phyloP scores from a whole-genome alignment of 805 yeast genomes.

The Teunomyces cretensis region DNA sequence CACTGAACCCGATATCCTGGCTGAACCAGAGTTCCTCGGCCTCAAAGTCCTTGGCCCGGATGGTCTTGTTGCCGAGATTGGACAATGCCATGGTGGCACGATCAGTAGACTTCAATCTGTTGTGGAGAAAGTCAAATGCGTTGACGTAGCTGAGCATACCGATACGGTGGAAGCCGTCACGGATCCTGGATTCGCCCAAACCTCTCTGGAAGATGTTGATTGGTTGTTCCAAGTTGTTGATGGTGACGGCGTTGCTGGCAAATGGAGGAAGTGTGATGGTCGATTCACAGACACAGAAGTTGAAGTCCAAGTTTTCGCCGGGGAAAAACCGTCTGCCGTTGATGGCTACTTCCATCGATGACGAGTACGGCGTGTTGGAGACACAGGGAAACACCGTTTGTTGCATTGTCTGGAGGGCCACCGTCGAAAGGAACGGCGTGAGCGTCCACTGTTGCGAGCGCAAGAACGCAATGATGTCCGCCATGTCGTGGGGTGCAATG shows the following conservation, averaged over 20 bases:
- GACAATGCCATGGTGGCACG: slow-evolving; percentile 17
- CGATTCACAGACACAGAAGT: slow-evolving; percentile 1
- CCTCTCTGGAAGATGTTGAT: not conserved
- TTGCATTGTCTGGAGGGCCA: slow-evolving; percentile 16
- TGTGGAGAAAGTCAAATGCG: not conserved
- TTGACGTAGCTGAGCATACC: slow-evolving; percentile 7
- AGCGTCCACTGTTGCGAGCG: slow-evolving; percentile 15
- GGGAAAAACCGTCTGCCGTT: slow-evolving; percentile 14
- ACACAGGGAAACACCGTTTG: slow-evolving; percentile 13
- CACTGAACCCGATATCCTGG: slow-evolving; percentile 16
- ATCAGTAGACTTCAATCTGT: not conserved
- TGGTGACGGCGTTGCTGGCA: not conserved
- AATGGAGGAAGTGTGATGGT: not conserved
- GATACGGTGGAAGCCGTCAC: not conserved
- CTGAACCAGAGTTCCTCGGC: slow-evolving; percentile 17
- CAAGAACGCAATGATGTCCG: slow-evolving; percentile 12
- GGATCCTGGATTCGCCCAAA: not conserved
- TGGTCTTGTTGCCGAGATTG: slow-evolving; percentile 17
- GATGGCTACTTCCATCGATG: slow-evolving; percentile 9
- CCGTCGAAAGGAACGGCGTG: slow-evolving; percentile 18
- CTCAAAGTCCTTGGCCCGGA: slow-evolving; percentile 8
- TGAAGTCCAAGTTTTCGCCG: slow-evolving; percentile 3
- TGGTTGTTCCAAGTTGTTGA: not conserved
- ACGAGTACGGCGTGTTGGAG: slow-evolving; percentile 1
- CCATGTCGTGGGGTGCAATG: slow-evolving; percentile 9